These are phyloP conservation scores for Papiliotrema flavescens DNA, from an alignment of 1,284 basidiomycete species.

Conservation along the genomic window DNA sequence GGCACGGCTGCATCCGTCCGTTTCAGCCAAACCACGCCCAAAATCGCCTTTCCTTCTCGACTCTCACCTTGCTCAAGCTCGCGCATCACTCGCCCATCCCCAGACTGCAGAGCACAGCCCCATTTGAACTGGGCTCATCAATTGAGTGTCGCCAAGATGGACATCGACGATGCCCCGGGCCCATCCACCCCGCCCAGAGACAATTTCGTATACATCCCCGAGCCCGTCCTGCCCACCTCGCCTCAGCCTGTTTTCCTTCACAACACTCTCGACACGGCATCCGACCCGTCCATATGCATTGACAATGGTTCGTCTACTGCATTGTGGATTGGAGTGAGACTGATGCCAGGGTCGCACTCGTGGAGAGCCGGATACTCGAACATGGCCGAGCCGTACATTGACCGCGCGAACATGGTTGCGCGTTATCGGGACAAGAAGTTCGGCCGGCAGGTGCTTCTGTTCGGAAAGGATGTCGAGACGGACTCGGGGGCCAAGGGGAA, in stretches of 20 bases:
- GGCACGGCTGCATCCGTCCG: too few species aligned
- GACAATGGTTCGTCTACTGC: slow-evolving; percentile 67
- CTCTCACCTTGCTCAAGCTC: background rate
- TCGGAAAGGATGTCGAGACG: slow-evolving; percentile 76
- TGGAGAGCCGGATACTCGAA: slow-evolving; percentile 81
- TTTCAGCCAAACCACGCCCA: background rate
- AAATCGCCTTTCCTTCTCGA: background rate
- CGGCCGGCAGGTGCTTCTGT: slow-evolving; percentile 73
- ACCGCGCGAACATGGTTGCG: slow-evolving; percentile 68
- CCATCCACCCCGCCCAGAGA: slow-evolving; percentile 19
- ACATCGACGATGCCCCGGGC: slow-evolving; percentile 13
- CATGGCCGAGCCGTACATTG: slow-evolving; percentile 53
- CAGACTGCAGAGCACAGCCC: too few species aligned
- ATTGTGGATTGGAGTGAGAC: background rate
- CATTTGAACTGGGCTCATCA: too few species aligned
- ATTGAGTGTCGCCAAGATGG: slow-evolving; percentile 5
- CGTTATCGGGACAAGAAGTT: slow-evolving; percentile 83
- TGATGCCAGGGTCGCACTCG: slow-evolving; percentile 60
- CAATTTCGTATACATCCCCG: slow-evolving; percentile 33
- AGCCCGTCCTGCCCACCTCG: slow-evolving; percentile 15
- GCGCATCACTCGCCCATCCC: too few species aligned
- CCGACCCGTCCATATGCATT: slow-evolving; percentile 62
- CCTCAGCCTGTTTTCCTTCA: slow-evolving; percentile 35
- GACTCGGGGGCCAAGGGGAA: slow-evolving; percentile 78
- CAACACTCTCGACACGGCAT: slow-evolving; percentile 23